Base-by-base conservation (phyloP, 768 basidiomycete species). In the Russula emetica region DNA sequence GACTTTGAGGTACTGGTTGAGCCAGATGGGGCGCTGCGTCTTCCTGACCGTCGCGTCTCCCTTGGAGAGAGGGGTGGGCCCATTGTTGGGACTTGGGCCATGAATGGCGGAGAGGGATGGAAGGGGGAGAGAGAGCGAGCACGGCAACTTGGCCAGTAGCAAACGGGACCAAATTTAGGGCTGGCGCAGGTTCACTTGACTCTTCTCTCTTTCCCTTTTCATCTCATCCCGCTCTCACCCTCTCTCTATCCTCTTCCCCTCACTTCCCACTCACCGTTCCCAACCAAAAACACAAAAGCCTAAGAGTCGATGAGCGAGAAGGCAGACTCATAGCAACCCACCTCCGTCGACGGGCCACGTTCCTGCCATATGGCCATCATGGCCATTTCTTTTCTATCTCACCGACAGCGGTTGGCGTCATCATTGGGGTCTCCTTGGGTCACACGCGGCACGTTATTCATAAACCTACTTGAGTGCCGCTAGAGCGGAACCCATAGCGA, bases 31-130 rank as follows among this genome's bases (percentile, higher is more conserved):
- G 79, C 82, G 62, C 86, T 85, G 62, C 88, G 88, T 69, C 89
- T 78, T 49, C 86, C 88, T 68, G 89, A 90, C 67, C 89, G 86
- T 69, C 89, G 80, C 57, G 87, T 86, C 76, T 90, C 89, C 71
- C 86, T 79, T 47, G 87, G 88, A 62, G 88, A 88, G 55, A 86
- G 80, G 7, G 88, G 88, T 16, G 88, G 88, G 52, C 87, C 88
- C 88, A 90, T 90, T 56, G 82, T 74, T 54, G 82, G 82, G 53
- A 83, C 77, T 72, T 86, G 85, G 58, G 86, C 82, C 88, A 88
- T 72, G 62, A 70, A 49, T 9, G 36, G 52, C 26, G 58, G 62
- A 45, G 18, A 24, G 26, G 54, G 62, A 28, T 42, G 50, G 64
- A 61, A 58, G 59, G 63, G 60, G 50, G 40, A 53, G 56, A 44